Base-by-base conservation (phyloP, 805 yeast species). In the Wickerhamiella azymoides region DNA sequence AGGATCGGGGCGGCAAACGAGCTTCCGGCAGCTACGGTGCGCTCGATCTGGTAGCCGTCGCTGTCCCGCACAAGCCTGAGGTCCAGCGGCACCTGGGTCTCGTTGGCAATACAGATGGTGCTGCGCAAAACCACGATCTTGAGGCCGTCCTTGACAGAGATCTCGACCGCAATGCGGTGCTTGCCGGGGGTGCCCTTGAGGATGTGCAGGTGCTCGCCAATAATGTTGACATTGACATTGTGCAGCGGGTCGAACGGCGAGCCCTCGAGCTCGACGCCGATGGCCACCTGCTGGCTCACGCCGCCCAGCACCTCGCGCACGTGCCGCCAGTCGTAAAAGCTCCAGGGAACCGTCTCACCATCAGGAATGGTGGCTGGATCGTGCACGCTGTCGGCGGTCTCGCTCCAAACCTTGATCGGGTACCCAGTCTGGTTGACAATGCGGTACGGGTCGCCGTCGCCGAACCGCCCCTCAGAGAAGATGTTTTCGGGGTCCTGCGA, bases 281-380 rank as follows among this genome's bases (percentile, higher is more conserved):
- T 62, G 3, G 70, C 65, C 39, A 77, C 79, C n/a, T 68, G 69
- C 16, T 72, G 74, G 36, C 71, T 75, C 46, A 80, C 80, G 3
- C 80, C 74, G 50, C 75, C 79, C 47, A 88, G 65, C 46, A 77
- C 76, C 57, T 89, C 95, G 61, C 98, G 78, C 19, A 86, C 73
- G 26, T 71, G 71, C 50, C 84, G 71, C 96, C 97, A 92, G 58
- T 89, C 96, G 56, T 88, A 94, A 66, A 93, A 93, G 36, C 86
- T 78, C 96, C 97, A 92, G 1, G 84, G 80, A 4, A 74, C 59
- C 3, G 62, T 61, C 5, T 73, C 75, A 1, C 73, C 73, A 43
- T 76, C 68, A 35, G 65, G 61, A 40, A 61, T 64, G 52, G 44
- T 63, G 36, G 46, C 61, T 52, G 27, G 56, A 48, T 21, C 57